These are phyloP conservation scores for Penicillium cinerascens DNA, from an alignment of 495 filamentous ascomycete genomes.

Conservation along the genomic window DNA sequence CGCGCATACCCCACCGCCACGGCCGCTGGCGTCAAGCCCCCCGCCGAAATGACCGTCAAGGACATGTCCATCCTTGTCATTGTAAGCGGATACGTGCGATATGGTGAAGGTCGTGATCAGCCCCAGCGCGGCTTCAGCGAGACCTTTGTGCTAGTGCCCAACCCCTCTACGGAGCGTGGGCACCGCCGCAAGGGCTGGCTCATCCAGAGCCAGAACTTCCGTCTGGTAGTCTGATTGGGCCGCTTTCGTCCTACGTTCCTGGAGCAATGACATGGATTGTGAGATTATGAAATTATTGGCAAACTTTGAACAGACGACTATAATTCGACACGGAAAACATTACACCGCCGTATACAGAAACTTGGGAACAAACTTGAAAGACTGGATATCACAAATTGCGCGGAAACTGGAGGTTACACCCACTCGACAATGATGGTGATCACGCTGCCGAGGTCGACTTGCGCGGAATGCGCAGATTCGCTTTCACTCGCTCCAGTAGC, in stretches of 20 bases:
- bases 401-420: not conserved
- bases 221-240: slow-evolving; percentile 48
- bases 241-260: not conserved
- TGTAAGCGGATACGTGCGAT: slow-evolving; percentile 64
- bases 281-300: not conserved
- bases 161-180: slow-evolving; percentile 53
- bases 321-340: not conserved
- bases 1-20: slow-evolving; percentile 50
- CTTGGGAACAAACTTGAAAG: not conserved
- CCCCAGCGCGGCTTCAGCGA: slow-evolving; percentile 68
- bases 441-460: slow-evolving; percentile 11
- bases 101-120: slow-evolving; percentile 52
- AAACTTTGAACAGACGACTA: not conserved
- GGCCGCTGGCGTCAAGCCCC: slow-evolving; percentile 34
- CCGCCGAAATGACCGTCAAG: slow-evolving; percentile 36
- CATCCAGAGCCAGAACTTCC: slow-evolving; percentile 71
- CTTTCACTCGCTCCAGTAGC: slow-evolving; percentile 73
- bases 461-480: slow-evolving; percentile 62
- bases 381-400: not conserved
- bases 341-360: not conserved
- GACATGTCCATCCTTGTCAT: slow-evolving; percentile 68
- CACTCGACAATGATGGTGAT: slow-evolving; percentile 3
- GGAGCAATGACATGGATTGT: not conserved
- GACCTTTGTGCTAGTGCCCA: slow-evolving; percentile 72
- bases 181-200: slow-evolving; percentile 56